Percentiles rank a stretch among this genome's conserved stretches.
phyloP scores from a whole-genome alignment of 305 asterid genomes.

The Caryopteris hybrid region DNA sequence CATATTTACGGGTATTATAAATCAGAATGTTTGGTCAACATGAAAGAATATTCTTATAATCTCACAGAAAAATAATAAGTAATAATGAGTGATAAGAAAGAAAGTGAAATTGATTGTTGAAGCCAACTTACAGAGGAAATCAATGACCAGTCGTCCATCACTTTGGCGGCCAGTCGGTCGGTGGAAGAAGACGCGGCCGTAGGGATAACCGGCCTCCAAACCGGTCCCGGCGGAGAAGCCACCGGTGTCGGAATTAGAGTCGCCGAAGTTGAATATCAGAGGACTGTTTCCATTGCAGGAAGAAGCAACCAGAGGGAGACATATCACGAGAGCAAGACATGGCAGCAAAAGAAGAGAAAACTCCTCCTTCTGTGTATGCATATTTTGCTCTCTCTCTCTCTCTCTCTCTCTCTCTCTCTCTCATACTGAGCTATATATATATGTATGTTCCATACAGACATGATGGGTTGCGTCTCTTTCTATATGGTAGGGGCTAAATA shows the following conservation, averaged over 20 bases:
- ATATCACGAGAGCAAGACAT: background rate
- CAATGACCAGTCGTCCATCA: constrained; percentile 44
- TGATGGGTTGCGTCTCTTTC: no score
- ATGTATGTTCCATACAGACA: no score
- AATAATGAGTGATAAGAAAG: background rate
- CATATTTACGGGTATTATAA: no score
- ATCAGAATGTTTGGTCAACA: no score
- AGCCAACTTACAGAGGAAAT: constrained; percentile 40
- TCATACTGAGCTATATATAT: no score
- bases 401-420: background rate
- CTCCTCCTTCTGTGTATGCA: background rate
- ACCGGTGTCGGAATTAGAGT: constrained; percentile 61
- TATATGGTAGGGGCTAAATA: no score
- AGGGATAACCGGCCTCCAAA: constrained; percentile 27
- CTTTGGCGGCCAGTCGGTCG: constrained; percentile 31
- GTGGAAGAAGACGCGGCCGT: constrained; percentile 42
- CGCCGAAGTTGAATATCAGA: constrained; percentile 50
- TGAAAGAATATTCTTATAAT: no score
- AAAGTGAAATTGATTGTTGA: background rate
- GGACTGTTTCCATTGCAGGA: constrained; percentile 17
- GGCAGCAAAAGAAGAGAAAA: background rate
- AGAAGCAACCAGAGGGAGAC: constrained; percentile 6
- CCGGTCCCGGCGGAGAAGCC: constrained; percentile 45
- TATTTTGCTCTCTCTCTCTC: background rate
- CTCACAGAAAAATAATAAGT: background rate